Base-by-base conservation (phyloP, 139 green algal species). In the Tetraselmis chui region DNA sequence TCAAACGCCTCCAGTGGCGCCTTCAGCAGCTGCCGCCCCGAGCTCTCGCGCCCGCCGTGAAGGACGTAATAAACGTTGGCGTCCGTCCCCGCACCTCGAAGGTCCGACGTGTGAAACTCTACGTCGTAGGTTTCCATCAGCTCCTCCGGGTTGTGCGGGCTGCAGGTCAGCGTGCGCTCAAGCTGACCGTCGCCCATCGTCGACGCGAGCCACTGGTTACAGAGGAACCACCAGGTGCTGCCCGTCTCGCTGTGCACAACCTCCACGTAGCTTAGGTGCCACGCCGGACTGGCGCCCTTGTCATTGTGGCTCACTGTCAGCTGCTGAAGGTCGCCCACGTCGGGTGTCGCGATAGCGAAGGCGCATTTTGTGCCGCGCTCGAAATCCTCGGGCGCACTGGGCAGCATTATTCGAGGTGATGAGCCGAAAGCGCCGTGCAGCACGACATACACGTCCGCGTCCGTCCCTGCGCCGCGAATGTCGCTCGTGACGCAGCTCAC, bases 291-390 rank as follows among this genome's bases (percentile, higher is more conserved):
- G 2, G 76, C 76, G 1, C 86, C 87, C 27, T 32, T 86, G 79
- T 88, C 86, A 84, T 94, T 89, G 83, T 95, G 90, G 0, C 89
- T 88, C 26, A 96, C 87, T 0, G 82, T 85, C 76, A 96, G 81
- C 31, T 82, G 80, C 1, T 84, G 79, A 30, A 94, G 30, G 31
- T 80, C 29, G 2, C 92, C 92, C 31, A 95, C 85, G 59, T 85
- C 27, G 0, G 90, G 86, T 76, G 93, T 23, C 2, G 26, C 28
- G 25, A 67, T 67, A 18, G 75, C 78, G 83, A 95, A 95, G 2
- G 78, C 85, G 81, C 92, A 89, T 23, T 82, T 85, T 30, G 84
- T 78, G 2, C 88, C 90, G 0, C 90, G 85, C 84, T 91, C 84
- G 83, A 95, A 95, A 59, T 91, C 84, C 79, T 91, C 89, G 1